phyloP scores from a whole-genome alignment of 73 alveolate genomes.

The Durusdinium trenchii region DNA sequence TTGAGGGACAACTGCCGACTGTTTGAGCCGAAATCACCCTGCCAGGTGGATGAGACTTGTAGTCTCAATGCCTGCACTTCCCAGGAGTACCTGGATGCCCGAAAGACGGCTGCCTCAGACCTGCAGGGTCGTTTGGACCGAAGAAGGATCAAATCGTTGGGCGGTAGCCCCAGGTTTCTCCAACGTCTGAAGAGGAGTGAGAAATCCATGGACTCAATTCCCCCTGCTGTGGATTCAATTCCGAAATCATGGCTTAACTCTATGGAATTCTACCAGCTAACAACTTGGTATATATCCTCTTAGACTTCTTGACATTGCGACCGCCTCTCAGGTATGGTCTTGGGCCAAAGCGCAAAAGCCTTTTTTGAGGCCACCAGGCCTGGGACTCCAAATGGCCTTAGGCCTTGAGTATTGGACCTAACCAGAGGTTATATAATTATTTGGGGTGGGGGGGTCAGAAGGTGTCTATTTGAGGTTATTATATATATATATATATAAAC shows the following conservation, averaged over 20 bases:
- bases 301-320: not conserved
- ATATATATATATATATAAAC: no score
- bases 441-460: no score
- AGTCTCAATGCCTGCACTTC: not conserved
- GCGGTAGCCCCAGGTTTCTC: not conserved
- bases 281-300: not conserved
- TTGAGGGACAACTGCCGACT: not conserved
- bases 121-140: not conserved
- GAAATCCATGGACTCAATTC: not conserved
- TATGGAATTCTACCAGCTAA: not conserved
- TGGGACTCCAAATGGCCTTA: no score
- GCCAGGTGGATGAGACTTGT: not conserved
- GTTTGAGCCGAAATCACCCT: not conserved
- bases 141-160: not conserved
- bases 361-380: constrained; percentile 6
- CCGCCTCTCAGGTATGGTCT: not conserved
- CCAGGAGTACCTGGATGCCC: not conserved
- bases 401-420: no score
- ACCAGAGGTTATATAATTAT: no score
- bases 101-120: not conserved
- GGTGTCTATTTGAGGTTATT: no score
- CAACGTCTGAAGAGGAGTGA: not conserved
- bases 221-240: not conserved
- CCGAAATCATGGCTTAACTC: not conserved
- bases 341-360: not conserved